Evolutionary conservation across 2,329 filamentous ascomycete species (phyloP).

Genomic region (Gnomoniopsis sp.): DNA sequence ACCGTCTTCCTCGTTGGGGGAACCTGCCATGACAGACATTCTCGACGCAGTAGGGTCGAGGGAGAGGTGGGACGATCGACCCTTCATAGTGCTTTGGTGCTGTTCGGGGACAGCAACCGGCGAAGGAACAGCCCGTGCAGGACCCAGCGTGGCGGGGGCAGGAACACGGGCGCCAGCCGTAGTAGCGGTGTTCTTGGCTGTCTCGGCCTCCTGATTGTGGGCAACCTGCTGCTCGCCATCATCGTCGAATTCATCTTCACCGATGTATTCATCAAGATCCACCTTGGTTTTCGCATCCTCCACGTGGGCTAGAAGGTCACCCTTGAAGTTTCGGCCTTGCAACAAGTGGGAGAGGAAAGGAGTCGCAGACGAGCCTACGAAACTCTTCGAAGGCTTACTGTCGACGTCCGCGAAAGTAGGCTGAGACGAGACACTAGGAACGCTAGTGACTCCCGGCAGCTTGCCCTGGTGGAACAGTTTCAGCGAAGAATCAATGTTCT

Average conservation of each 20-base stretch:
- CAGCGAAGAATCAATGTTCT: conserved; percentile 52
- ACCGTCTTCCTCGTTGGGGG: conserved; percentile 21
- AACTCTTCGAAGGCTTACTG: conserved; percentile 31
- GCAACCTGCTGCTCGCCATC: conserved; percentile 36
- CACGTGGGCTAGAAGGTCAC: conserved; percentile 57
- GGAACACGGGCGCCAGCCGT: conserved; percentile 32
- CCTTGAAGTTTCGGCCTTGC: conserved; percentile 56
- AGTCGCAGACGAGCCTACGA: conserved; percentile 54
- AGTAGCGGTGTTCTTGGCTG: conserved; percentile 17
- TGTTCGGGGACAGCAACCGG: conserved; percentile 43
- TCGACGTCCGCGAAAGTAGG: conserved; percentile 22
- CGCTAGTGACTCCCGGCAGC: conserved; percentile 44
- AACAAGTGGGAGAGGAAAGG: conserved; percentile 68
- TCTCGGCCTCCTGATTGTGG: conserved; percentile 20
- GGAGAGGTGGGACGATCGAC: conserved; percentile 37
- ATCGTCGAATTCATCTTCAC: conserved; percentile 53
- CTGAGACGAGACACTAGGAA: conserved; percentile 33
- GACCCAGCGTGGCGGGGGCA: conserved; percentile 52
- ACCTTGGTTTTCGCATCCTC: conserved; percentile 55
- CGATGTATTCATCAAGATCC: conserved; percentile 45
- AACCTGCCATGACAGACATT: neutral
- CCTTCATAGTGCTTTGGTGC: conserved; percentile 58
- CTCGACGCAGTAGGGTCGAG: conserved; percentile 27
- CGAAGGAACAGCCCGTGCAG: conserved; percentile 50
- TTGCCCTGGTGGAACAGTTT: conserved; percentile 49